Conservation (phyloP, 257 asterid genomes). For the Thymus quinquecostatus region DNA sequence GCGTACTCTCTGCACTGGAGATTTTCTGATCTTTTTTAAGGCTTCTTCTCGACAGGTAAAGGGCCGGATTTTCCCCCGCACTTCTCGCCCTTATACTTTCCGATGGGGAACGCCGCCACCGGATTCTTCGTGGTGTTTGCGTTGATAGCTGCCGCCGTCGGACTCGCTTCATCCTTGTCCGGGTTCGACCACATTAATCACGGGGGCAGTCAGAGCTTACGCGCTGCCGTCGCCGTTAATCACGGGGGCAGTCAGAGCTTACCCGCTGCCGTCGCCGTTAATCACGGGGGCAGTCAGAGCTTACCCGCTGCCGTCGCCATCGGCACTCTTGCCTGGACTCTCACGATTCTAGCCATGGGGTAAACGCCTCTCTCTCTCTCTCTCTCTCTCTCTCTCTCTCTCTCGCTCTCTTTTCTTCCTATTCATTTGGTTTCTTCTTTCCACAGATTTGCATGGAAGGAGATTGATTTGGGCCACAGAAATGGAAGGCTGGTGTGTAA, state of each 20-base stretch:
- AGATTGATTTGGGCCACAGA: slow-evolving; percentile 62
- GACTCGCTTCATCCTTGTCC: slow-evolving; percentile 64
- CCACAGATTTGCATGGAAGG: slow-evolving; percentile 81
- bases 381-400: neutral
- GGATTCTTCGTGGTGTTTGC: slow-evolving; percentile 86
- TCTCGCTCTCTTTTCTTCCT: neutral
- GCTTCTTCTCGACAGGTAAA: slow-evolving; percentile 49
- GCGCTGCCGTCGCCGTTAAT: slow-evolving; percentile 22
- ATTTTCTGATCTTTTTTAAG: neutral
- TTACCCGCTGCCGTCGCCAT: slow-evolving; percentile 68
- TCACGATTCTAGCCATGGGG: slow-evolving; percentile 97
- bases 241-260: slow-evolving; percentile 42
- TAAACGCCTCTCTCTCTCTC: slow-evolving; percentile 21
- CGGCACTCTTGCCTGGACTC: slow-evolving; percentile 78
- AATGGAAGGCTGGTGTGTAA: slow-evolving; percentile 70
- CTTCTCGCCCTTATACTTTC: slow-evolving; percentile 85
- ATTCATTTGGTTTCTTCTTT: neutral
- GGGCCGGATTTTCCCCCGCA: slow-evolving; percentile 70
- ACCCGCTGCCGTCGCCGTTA: too few relatives aligned
- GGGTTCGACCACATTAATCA: slow-evolving; percentile 62
- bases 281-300: slow-evolving; percentile 39
- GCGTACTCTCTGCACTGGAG: neutral
- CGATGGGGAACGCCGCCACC: slow-evolving; percentile 93
- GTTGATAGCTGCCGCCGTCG: slow-evolving; percentile 79
- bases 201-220: slow-evolving; percentile 41